Evolutionary conservation across 306 rosid species (phyloP).

Genomic region (Acacia crassicarpa): DNA sequence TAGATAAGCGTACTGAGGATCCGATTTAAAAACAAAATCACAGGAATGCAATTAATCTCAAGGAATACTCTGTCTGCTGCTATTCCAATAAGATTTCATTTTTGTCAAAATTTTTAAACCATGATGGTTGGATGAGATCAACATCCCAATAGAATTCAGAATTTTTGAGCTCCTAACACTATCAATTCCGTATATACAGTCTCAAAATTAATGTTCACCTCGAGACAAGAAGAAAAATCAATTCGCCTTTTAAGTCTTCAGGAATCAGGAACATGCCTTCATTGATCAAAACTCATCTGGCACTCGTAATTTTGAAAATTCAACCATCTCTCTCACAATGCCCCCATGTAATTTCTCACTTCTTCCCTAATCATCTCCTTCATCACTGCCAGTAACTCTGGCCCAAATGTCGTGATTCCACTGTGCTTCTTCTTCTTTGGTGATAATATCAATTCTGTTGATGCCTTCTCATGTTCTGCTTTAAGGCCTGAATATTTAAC

Average conservation of each 20-base stretch:
- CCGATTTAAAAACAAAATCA: neutral
- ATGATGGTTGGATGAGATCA: neutral
- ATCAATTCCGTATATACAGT: neutral
- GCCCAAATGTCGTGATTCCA: conserved; percentile 23
- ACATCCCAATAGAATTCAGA: neutral
- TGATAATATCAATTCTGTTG: neutral
- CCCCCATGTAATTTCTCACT: conserved; percentile 52
- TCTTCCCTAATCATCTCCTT: conserved; percentile 53
- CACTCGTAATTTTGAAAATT: neutral
- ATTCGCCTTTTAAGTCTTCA: neutral
- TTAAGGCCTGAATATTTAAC: neutral
- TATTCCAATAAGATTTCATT: neutral
- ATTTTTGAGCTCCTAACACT: neutral
- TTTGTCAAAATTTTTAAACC: neutral
- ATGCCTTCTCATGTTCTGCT: neutral
- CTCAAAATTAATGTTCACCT: neutral
- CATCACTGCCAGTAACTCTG: conserved; percentile 42
- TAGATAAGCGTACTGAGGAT: neutral
- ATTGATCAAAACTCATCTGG: neutral
- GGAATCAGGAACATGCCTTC: neutral
- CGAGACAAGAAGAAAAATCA: neutral
- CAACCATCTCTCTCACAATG: neutral
- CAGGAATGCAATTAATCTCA: neutral
- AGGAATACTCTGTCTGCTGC: neutral
- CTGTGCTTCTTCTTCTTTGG: neutral